A percentile compares a stretch with the other conserved stretches of the same genome.
phyloP scores from a whole-genome alignment of 768 basidiomycete species.

The Atractiella rhizophila region DNA sequence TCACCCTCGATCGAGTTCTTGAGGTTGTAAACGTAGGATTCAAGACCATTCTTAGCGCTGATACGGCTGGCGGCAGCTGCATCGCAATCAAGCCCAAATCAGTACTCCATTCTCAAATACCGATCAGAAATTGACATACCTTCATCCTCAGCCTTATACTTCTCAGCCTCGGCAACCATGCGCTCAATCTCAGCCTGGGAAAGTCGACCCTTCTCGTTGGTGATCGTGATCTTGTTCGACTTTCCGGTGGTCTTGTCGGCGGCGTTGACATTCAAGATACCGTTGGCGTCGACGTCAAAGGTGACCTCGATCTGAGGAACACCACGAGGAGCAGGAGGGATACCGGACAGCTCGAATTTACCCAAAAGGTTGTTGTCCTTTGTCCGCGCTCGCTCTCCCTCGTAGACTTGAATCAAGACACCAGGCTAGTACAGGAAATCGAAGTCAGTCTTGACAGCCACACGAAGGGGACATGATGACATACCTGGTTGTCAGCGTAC shows the following conservation, averaged over 20 bases:
- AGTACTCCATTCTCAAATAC: no score
- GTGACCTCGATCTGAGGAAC: constrained; percentile 94
- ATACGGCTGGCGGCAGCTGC: constrained; percentile 47
- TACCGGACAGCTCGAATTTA: constrained; percentile 91
- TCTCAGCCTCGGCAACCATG: constrained; percentile 86
- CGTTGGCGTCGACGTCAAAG: constrained; percentile 92
- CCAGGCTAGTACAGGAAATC: no score
- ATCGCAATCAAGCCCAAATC: no score
- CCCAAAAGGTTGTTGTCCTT: constrained; percentile 98
- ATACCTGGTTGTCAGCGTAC: constrained; percentile 99
- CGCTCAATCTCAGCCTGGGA: constrained; percentile 96
- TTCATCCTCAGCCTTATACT: no score
- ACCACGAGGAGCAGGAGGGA: constrained; percentile 88
- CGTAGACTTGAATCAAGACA: constrained; percentile 81
- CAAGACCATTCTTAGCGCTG: constrained; percentile 65
- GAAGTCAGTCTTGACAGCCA: no score
- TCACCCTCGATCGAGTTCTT: constrained; percentile 68
- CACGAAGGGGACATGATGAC: no score
- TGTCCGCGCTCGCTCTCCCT: constrained; percentile 93
- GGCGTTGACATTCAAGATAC: constrained; percentile 75
- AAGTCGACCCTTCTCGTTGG: constrained; percentile 86
- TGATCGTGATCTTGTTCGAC: constrained; percentile 69
- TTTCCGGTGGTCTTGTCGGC: constrained; percentile 50
- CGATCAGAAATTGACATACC: no score
- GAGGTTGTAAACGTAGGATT: constrained; percentile 86